Percentiles rank a stretch among this genome's conserved stretches.
Evolutionary conservation across 179 eudicot genomes (phyloP).

Genomic region (Beta corolliflora): DNA sequence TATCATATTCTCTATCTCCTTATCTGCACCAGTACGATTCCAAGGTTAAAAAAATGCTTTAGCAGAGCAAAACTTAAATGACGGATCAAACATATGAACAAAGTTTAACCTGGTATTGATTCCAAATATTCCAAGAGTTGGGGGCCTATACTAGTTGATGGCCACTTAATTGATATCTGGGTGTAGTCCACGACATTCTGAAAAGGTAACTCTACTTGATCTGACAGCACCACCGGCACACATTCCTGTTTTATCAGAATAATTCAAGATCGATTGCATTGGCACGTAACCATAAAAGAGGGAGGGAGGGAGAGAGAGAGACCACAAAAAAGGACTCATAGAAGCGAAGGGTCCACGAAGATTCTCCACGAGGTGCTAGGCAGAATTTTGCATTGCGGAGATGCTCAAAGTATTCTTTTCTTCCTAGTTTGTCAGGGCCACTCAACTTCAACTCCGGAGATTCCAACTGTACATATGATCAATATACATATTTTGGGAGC

Average conservation of each 20-base stretch:
- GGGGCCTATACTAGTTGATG: constrained; percentile 72
- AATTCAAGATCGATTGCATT: constrained; percentile 12
- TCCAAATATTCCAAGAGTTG: constrained; percentile 82
- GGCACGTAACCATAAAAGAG: not conserved
- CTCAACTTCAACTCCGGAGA: constrained; percentile 96
- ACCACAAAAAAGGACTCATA: constrained; percentile 96
- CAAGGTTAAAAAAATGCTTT: not conserved
- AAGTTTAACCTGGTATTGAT: constrained; percentile 70
- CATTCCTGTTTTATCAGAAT: constrained; percentile 67
- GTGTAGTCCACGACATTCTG: constrained; percentile 81
- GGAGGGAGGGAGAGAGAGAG: not conserved
- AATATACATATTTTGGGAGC: constrained; percentile 36
- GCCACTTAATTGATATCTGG: constrained; percentile 90
- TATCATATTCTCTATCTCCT: constrained; percentile 76
- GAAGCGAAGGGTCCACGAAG: constrained; percentile 97
- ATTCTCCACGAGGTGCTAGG: constrained; percentile 97
- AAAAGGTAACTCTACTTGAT: constrained; percentile 84
- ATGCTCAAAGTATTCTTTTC: constrained; percentile 79
- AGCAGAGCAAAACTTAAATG: not conserved
- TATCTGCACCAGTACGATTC: constrained; percentile 47
- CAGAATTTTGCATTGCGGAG: constrained; percentile 93
- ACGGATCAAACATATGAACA: not conserved
- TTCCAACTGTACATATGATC: constrained; percentile 83
- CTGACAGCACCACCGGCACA: constrained; percentile 89
- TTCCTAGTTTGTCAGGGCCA: constrained; percentile 85